These are phyloP conservation scores for Trametes versicolor DNA, from an alignment of 1,284 basidiomycete genomes.

Conservation along the genomic window DNA sequence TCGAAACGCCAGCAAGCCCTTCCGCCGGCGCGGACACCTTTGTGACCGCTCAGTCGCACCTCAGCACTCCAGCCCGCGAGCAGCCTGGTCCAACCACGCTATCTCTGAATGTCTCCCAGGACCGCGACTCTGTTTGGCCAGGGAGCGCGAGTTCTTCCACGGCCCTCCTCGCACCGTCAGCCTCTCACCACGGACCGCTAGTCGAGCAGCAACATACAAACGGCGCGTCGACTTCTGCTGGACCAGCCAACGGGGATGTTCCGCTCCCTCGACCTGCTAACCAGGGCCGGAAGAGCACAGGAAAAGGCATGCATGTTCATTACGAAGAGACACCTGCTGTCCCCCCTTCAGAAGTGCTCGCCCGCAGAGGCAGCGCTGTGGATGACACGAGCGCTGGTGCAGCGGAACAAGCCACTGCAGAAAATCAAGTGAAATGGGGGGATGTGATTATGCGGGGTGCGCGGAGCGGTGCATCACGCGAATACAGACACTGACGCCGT, in stretches of 20 bases:
- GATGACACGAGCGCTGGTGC: slow-evolving; percentile 72
- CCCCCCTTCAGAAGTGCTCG: slow-evolving; percentile 67
- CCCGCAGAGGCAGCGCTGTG: slow-evolving; percentile 59
- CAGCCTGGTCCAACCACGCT: not conserved
- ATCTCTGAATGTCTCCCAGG: slow-evolving; percentile 15
- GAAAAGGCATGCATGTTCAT: slow-evolving; percentile 44
- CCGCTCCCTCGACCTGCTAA: not conserved
- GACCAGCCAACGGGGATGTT: not conserved
- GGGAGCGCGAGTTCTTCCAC: slow-evolving; percentile 32
- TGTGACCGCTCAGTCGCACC: slow-evolving; percentile 47
- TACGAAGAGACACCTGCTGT: slow-evolving; percentile 50
- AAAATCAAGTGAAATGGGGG: slow-evolving; percentile 48
- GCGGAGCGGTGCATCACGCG: slow-evolving; percentile 13
- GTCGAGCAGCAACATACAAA: not conserved
- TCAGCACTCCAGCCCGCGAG: slow-evolving; percentile 9
- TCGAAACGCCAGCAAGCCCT: slow-evolving; percentile 7
- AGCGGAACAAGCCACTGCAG: slow-evolving; percentile 45
- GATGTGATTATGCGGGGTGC: slow-evolving; percentile 73
- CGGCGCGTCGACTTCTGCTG: not conserved
- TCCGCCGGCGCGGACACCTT: slow-evolving; percentile 45
- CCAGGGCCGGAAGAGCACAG: slow-evolving; percentile 36
- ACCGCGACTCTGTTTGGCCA: slow-evolving; percentile 9
- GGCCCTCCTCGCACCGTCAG: slow-evolving; percentile 27
- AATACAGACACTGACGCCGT: slow-evolving; percentile 28
- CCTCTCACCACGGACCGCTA: slow-evolving; percentile 6